Evolutionary conservation across 331 rosid species (phyloP), one percentile per base, ranked within the genome.

Genomic region (Rosa hybrid): DNA sequence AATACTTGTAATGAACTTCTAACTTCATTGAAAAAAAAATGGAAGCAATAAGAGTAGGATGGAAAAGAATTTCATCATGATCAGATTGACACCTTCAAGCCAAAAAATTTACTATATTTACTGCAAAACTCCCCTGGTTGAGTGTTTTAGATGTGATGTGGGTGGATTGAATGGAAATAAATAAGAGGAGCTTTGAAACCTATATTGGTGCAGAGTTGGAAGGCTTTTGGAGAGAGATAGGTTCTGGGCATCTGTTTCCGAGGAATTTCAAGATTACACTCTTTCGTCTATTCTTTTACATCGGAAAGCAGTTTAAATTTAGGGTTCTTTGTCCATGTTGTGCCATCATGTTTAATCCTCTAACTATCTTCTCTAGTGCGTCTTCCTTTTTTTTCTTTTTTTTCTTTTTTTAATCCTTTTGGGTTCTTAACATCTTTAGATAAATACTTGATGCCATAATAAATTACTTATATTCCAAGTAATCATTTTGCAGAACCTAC

Each of bases 401-500:
- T 53, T 4, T 3, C 4, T 2, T 34, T 34, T 34, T 34, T 34
- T 34, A 34, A 34, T 53, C 25, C 30, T 21, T 59, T 23, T 6
- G 17, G 46, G 49, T 68, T 65, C 23, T 46, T 39, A 64, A 17
- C 21, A 13, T 63, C 48, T 49, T 45, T 76, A 38, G 65, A 54
- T 38, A 74, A 44, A 44, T 63, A 21, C 68, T 57, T 50, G 45
- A 25, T 54, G 45, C 41, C 16, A 30, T 46, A 72, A 76, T 74
- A 49, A 59, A 38, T 76, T 13, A 75, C 25, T 76, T 86, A 48
- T 23, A 23, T 68, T 76, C 30, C 44, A 44, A 18, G 57, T 81
- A 48, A 62, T 78, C 53, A 13, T 75, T 83, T 20, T 83, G 90
- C 91, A 93, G 98, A 87, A 50, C 95, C 91, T 84, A 89, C 92